Evolutionary conservation across 352 stramenopile genomes (phyloP), one percentile per base, ranked within the genome.

Genomic region (Peronospora destructor): DNA sequence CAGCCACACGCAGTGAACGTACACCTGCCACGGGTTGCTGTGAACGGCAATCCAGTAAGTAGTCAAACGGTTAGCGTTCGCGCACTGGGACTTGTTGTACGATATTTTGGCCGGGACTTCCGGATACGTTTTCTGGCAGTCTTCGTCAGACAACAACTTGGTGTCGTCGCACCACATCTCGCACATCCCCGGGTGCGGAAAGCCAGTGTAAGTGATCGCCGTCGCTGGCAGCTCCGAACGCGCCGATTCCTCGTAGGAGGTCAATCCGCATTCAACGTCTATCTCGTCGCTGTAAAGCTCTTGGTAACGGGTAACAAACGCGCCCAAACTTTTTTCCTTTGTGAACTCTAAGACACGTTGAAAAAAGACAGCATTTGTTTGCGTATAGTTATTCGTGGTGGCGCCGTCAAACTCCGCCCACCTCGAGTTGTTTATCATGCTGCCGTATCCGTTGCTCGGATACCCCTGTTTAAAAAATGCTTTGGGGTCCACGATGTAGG

Each of bases 31-130:
- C 23, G 68, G 67, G 0, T 47, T 50, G 23, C 66, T 59, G 35
- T 84, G 72, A 21, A 85, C 38, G 1, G 45, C 76, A 30, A 84
- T 52, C 76, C 73, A 87, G 69, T 82, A 81, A 37, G 68, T 51
- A 17, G 59, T 66, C 40, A 87, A 16, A 6, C 61, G 66, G 49
- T 80, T 71, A 5, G 70, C 70, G 11, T 64, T 51, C 2, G 56
- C 26, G 40, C 75, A 86, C 45, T 71, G 68, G 23, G 51, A 45
- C 23, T 56, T 45, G 41, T 87, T 67, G 39, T 75, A 71, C 6
- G 71, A 44, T 29, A 87, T 63, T 16, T 23, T 64, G 13, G 57
- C 65, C 0, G 64, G 64, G 13, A 60, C 58, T 3, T 21, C 45
- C 1, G 59, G 40, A 39, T 73, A 85, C 19, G 62, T 75, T 7